phyloP scores from a whole-genome alignment of 1,139 yeast species.

The Pneumocystis jirovecii region DNA sequence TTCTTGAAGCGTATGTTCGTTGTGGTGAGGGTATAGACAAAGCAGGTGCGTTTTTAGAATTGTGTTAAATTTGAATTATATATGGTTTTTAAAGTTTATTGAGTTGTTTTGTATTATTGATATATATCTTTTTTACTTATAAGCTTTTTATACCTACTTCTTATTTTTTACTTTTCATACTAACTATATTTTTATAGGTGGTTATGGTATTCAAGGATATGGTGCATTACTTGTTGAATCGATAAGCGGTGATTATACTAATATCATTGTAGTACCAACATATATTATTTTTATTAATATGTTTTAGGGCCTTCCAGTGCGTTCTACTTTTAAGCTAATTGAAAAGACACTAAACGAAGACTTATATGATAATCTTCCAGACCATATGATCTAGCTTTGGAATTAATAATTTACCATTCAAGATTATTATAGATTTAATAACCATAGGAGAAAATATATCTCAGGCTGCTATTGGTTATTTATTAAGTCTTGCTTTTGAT shows the following conservation, averaged over 20 bases:
- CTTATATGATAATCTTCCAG: slow-evolving; percentile 4
- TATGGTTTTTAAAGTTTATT: too few relatives aligned
- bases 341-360: slow-evolving; percentile 22
- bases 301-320: slow-evolving; percentile 39
- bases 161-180: background rate
- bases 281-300: background rate
- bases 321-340: slow-evolving; percentile 36
- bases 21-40: slow-evolving; percentile 64
- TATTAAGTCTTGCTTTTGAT: too few relatives aligned
- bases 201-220: slow-evolving; percentile 66
- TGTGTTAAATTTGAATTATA: background rate
- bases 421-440: too few relatives aligned
- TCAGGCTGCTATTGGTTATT: background rate
- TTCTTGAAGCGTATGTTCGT: slow-evolving; percentile 46
- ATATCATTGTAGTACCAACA: slow-evolving; percentile 51
- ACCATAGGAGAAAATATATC: too few relatives aligned
- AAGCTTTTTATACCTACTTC: too few relatives aligned
- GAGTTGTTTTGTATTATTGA: background rate
- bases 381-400: background rate
- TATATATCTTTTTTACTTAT: background rate
- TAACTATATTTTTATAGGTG: slow-evolving; percentile 21
- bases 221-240: slow-evolving; percentile 42
- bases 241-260: slow-evolving; percentile 67
- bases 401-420: background rate
- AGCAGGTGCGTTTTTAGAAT: slow-evolving; percentile 39